Percentiles rank a stretch among this genome's conserved stretches.
Evolutionary conservation across 495 filamentous ascomycete species (phyloP).

Genomic region (Durotheca rogersii): DNA sequence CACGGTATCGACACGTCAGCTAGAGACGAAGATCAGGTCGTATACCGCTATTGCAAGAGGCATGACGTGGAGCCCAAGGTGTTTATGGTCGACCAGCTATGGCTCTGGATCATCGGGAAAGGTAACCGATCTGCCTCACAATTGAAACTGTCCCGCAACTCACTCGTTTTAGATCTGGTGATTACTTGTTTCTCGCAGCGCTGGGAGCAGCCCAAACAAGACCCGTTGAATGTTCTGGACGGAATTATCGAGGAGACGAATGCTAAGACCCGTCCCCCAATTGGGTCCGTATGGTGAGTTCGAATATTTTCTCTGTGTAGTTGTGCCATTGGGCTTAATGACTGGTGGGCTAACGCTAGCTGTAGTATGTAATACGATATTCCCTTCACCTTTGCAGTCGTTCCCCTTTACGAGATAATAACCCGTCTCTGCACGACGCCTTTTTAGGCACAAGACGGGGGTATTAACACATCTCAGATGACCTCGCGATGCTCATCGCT

Average conservation of each 20-base stretch:
- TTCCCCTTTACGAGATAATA: neutral
- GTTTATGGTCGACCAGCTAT: conserved; percentile 75
- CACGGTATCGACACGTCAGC: conserved; percentile 67
- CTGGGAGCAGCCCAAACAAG: conserved; percentile 70
- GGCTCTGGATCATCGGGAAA: conserved; percentile 68
- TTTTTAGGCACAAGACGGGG: too few relatives aligned
- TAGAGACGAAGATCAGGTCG: conserved; percentile 69
- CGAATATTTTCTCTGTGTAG: neutral
- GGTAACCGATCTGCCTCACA: conserved; percentile 22
- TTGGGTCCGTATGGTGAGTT: conserved; percentile 53
- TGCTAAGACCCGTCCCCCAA: conserved; percentile 63
- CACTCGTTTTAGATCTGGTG: conserved; percentile 49
- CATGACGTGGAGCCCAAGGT: conserved; percentile 59
- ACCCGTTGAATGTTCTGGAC: conserved; percentile 66
- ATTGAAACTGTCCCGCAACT: neutral
- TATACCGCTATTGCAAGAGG: conserved; percentile 61
- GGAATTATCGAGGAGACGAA: conserved; percentile 72
- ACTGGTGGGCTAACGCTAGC: conserved; percentile 3
- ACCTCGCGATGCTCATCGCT: conserved; percentile 66
- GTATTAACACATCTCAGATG: conserved; percentile 38
- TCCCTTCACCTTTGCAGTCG: neutral
- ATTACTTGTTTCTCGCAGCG: conserved; percentile 68
- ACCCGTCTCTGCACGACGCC: neutral
- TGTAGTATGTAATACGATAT: conserved; percentile 14
- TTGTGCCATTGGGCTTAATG: neutral